Evolutionary conservation across 1,139 yeast genomes (phyloP).

Genomic region (Candida mesenterica): DNA sequence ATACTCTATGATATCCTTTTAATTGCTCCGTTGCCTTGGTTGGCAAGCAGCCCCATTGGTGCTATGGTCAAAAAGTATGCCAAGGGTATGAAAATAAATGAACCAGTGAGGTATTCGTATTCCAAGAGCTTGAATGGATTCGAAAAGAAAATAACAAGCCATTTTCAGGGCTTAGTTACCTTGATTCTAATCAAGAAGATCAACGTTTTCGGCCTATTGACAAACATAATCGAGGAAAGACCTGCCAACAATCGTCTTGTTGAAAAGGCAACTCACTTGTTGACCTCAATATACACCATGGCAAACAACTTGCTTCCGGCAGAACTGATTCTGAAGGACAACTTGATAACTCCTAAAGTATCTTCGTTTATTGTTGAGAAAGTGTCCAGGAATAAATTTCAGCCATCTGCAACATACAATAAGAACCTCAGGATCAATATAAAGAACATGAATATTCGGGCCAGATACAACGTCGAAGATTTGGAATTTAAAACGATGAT

Average conservation of each 20-base stretch:
- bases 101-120: neutral
- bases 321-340: slow-evolving; percentile 20
- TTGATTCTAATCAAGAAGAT: slow-evolving; percentile 51
- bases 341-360: slow-evolving; percentile 11
- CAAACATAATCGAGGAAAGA: slow-evolving; percentile 47
- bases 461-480: slow-evolving; percentile 65
- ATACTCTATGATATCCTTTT: slow-evolving; percentile 66
- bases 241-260: slow-evolving; percentile 32
- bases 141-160: slow-evolving; percentile 40
- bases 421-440: slow-evolving; percentile 20
- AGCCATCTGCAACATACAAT: slow-evolving; percentile 25
- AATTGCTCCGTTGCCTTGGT: slow-evolving; percentile 62
- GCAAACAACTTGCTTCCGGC: slow-evolving; percentile 54
- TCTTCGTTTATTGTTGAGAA: slow-evolving; percentile 43
- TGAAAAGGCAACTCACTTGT: slow-evolving; percentile 60
- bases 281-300: slow-evolving; percentile 61
- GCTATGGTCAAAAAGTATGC: slow-evolving; percentile 21
- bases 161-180: slow-evolving; percentile 61
- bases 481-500: slow-evolving; percentile 65
- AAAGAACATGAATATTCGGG: slow-evolving; percentile 41
- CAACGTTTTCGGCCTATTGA: slow-evolving; percentile 51
- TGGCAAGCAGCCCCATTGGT: slow-evolving; percentile 36
- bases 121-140: slow-evolving; percentile 9
- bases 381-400: slow-evolving; percentile 29
- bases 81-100: slow-evolving; percentile 4